Base-by-base conservation (phyloP, 2,329 filamentous ascomycete species). In the Beauveria bassiana region DNA sequence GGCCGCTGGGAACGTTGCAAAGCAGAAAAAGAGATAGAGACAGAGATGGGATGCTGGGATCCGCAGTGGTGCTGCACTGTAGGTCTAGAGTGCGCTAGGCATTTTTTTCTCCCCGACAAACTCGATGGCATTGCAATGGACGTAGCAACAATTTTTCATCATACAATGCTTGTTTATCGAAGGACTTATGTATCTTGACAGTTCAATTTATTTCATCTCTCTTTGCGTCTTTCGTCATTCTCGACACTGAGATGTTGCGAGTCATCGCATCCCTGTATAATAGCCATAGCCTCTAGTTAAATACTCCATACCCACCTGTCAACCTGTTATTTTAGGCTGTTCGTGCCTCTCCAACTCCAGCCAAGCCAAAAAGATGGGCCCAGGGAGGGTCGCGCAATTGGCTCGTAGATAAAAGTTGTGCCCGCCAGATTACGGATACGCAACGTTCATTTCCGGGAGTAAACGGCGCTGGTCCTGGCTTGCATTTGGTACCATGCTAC, bases 11-110 rank as follows among this genome's bases (percentile, higher is more conserved):
- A 50, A 50, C 42, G 14, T 28, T 42, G 31, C 34, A 50, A 58
- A 42, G 45, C 31, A 58, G 46, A 24, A 59, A 59, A 59, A 51
- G 34, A 59, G 55, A 42, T 50, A 47, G 53, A 56, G 54, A 14
- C 54, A 38, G 52, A 28, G 42, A 24, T 53, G n/a, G 34, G 31
- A 46, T 56, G 8, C 42, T 10, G 43, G 50, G 43, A 57, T 46
- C 54, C 54, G 42, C 42, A 47, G 28, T 28, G 14, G 49, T 50
- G 26, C 18, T 31, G 28, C 24, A 26, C 16, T 31, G 26, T 38
- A 38, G 34, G 34, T 34, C 31, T 34, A 38, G 34, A 38, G 34
- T 12, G 28, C 49, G 49, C 49, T 52, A 52, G 28, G 12, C 28
- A 16, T 18, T 38, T 51, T 51, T 34, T 38, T 6, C 12, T 6